These are phyloP conservation scores for Metschnikowia chrysomelidarum DNA, from an alignment of 805 yeast species.

Conservation along the genomic window DNA sequence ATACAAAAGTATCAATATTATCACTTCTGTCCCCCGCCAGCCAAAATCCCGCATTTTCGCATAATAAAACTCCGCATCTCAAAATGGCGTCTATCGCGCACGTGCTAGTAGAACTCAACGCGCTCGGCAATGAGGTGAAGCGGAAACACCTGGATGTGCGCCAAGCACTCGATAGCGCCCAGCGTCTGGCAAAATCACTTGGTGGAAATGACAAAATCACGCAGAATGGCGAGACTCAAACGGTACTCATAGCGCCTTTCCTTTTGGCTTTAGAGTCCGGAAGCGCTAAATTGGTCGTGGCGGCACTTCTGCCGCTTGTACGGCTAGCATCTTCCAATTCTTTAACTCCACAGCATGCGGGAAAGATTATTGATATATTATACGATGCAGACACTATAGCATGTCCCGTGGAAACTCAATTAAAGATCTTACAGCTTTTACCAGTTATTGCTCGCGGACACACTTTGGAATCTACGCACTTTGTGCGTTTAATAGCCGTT, in stretches of 20 bases:
- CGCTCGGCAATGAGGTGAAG: conserved; percentile 65
- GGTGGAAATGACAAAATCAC: conserved; percentile 3
- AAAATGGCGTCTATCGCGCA: conserved; percentile 18
- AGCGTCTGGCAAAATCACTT: conserved; percentile 15
- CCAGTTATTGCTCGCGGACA: conserved; percentile 74
- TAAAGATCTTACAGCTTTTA: conserved; percentile 78
- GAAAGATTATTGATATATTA: conserved; percentile 49
- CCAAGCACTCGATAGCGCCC: conserved; percentile 36
- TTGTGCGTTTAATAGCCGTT: conserved; percentile 60
- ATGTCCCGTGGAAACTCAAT: conserved; percentile 78
- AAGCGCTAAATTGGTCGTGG: conserved; percentile 68
- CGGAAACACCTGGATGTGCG: conserved; percentile 69
- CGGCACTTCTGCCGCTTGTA: conserved; percentile 71
- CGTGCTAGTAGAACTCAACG: conserved; percentile 50
- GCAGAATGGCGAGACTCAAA: conserved; percentile 42
- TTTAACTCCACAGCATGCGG: conserved; percentile 52
- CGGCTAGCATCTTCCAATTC: conserved; percentile 53
- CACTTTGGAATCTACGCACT: conserved; percentile 32
- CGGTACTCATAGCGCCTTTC: conserved; percentile 52
- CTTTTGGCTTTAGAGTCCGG: conserved; percentile 69
- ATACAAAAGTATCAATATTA: too few species aligned
- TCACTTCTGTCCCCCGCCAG: too few species aligned
- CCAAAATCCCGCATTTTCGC: too few species aligned
- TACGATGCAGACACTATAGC: conserved; percentile 67
- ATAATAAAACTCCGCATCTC: neutral